Conservation (phyloP, 805 yeast genomes). For the Barnettozyma vustinii region DNA sequence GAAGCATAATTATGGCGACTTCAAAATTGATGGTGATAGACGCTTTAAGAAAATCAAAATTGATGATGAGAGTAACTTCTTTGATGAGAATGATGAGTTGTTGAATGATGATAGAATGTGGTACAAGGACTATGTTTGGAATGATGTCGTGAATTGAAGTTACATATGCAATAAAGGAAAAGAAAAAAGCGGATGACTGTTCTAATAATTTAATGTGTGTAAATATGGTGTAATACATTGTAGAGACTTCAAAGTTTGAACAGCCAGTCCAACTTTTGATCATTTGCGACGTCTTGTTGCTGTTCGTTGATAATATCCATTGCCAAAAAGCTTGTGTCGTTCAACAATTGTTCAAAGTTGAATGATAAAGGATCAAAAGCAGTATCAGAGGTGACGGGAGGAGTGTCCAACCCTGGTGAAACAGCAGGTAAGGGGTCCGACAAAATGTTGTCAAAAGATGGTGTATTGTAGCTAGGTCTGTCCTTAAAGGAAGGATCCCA, state of each 20-base stretch:
- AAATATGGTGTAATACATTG: neutral
- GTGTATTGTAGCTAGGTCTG: neutral
- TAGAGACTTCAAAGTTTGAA: conserved; percentile 6
- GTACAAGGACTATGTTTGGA: conserved; percentile 20
- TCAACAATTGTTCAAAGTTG: conserved; percentile 4
- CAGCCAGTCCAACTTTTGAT: conserved; percentile 10
- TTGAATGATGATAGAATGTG: conserved; percentile 18
- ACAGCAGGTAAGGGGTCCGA: neutral
- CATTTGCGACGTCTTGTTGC: neutral
- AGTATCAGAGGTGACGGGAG: neutral
- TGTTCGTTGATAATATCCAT: neutral
- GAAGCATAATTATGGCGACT: neutral
- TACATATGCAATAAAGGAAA: neutral
- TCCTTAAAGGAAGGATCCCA: conserved; percentile 20
- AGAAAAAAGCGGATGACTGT: neutral
- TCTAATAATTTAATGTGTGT: neutral
- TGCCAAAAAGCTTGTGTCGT: neutral
- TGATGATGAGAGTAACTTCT: conserved; percentile 15
- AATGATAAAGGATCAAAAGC: conserved; percentile 1
- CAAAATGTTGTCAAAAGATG: neutral
- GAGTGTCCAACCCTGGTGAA: neutral
- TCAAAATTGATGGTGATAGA: conserved; percentile 2
- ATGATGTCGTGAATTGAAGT: neutral
- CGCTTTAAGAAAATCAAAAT: conserved; percentile 17
- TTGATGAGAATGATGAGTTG: conserved; percentile 14